These are phyloP conservation scores for Clarkia xantiana DNA, from an alignment of 345 rosid genomes.

Conservation along the genomic window DNA sequence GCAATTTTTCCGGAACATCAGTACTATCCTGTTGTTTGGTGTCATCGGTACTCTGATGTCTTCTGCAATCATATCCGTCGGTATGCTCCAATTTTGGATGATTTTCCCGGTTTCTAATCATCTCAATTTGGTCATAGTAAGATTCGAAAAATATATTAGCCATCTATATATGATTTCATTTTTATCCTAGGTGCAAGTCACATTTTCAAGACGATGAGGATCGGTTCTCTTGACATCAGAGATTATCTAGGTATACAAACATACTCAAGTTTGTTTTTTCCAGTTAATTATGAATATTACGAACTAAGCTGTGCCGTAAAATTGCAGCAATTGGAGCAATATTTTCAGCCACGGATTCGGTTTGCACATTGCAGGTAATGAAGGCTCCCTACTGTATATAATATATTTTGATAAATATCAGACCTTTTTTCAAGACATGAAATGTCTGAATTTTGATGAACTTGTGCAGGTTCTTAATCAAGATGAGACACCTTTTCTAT, in stretches of 20 bases:
- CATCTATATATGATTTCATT: background rate
- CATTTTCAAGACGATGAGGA: constrained; percentile 25
- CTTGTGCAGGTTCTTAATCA: constrained; percentile 72
- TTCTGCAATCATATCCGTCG: constrained; percentile 39
- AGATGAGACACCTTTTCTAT: constrained; percentile 78
- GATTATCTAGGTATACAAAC: constrained; percentile 27
- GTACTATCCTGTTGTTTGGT: constrained; percentile 43
- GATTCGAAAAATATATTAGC: no score
- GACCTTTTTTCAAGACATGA: no score
- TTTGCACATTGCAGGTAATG: constrained; percentile 85
- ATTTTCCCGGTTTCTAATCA: no score
- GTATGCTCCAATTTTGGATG: constrained; percentile 16
- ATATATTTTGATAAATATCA: no score
- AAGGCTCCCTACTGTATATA: no score
- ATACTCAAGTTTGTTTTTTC: background rate
- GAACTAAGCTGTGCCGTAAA: constrained; percentile 1
- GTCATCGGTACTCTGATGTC: constrained; percentile 47
- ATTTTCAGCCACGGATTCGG: constrained; percentile 97
- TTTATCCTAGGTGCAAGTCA: constrained; percentile 20
- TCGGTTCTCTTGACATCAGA: constrained; percentile 24
- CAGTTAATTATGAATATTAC: background rate
- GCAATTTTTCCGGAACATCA: constrained; percentile 51
- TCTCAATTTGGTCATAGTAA: no score
- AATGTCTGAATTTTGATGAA: background rate
- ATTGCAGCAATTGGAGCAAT: constrained; percentile 88